A percentile compares a stretch with the other conserved stretches of the same genome.
These are phyloP conservation scores for Mortierella claussenii DNA, from an alignment of 192 early-diverging fungal species.

Conservation along the genomic window DNA sequence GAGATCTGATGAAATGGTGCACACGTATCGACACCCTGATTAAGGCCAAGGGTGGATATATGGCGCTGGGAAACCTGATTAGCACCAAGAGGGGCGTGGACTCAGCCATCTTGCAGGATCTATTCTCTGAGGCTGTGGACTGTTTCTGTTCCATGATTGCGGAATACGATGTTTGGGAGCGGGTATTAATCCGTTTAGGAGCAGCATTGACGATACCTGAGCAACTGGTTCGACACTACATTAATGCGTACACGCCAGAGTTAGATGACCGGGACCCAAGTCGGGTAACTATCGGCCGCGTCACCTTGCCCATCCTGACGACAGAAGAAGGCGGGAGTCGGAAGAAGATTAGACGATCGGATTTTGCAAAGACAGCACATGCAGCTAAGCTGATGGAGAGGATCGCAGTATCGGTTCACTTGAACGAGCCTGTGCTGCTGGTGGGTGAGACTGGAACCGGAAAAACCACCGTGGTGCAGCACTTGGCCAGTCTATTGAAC, in stretches of 20 bases:
- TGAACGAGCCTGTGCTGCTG: slow-evolving; percentile 88
- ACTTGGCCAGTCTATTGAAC: slow-evolving; percentile 81
- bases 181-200: slow-evolving; percentile 72
- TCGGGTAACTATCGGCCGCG: slow-evolving; percentile 65
- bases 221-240: slow-evolving; percentile 75
- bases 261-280: slow-evolving; percentile 55
- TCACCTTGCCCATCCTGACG: slow-evolving; percentile 56
- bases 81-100: slow-evolving; percentile 53
- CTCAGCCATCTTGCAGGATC: slow-evolving; percentile 62
- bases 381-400: slow-evolving; percentile 85
- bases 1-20: slow-evolving; percentile 96
- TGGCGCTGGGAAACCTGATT: slow-evolving; percentile 37
- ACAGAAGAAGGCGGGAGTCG: slow-evolving; percentile 40
- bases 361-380: slow-evolving; percentile 91
- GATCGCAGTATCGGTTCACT: slow-evolving; percentile 81
- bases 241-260: slow-evolving; percentile 74
- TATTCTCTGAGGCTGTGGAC: slow-evolving; percentile 90
- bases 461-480: slow-evolving; percentile 96
- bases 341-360: slow-evolving; percentile 52
- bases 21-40: slow-evolving; percentile 69
- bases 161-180: slow-evolving; percentile 71
- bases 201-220: slow-evolving; percentile 72
- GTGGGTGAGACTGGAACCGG: slow-evolving; percentile 99
- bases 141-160: slow-evolving; percentile 87
- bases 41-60: slow-evolving; percentile 36